Percentiles rank a stretch among this genome's conserved stretches.
Conservation (phyloP, 257 asterid genomes). For the Asclepias syriaca region DNA sequence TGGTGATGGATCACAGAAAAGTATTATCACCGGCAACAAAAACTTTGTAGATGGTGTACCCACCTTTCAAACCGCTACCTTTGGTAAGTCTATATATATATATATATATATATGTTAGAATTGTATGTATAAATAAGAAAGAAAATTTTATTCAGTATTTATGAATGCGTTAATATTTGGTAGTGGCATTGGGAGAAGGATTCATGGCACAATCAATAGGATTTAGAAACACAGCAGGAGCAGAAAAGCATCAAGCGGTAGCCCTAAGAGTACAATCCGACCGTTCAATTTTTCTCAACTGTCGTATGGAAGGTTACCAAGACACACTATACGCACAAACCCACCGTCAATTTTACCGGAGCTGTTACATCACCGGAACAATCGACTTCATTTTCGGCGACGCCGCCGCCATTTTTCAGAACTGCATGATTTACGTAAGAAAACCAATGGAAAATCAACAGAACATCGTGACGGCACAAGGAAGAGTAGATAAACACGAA, state of each 20-base stretch:
- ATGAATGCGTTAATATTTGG: neutral
- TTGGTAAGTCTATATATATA: constrained; percentile 42
- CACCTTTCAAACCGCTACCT: constrained; percentile 75
- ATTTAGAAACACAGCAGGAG: constrained; percentile 84
- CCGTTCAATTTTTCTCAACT: constrained; percentile 55
- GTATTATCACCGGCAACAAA: constrained; percentile 65
- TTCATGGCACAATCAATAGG: constrained; percentile 77
- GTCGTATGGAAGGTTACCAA: constrained; percentile 81
- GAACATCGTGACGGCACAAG: constrained; percentile 65
- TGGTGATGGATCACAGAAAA: constrained; percentile 93
- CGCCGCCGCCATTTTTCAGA: constrained; percentile 66
- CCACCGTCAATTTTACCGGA: constrained; percentile 69
- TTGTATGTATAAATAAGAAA: too few relatives aligned
- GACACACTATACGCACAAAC: constrained; percentile 56
- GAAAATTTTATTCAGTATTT: too few relatives aligned
- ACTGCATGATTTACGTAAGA: constrained; percentile 59
- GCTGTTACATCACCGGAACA: constrained; percentile 71
- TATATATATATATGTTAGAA: too few relatives aligned
- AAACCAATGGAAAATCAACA: constrained; percentile 56
- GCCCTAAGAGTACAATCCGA: constrained; percentile 81
- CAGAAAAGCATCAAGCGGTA: constrained; percentile 86
- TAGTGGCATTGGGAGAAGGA: constrained; percentile 71
- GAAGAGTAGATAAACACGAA: constrained; percentile 50
- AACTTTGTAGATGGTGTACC: constrained; percentile 68
- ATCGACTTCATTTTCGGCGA: constrained; percentile 78